These are phyloP conservation scores for Lichtheimia corymbifera DNA, from an alignment of 371 early-diverging fungal genomes.

Conservation along the genomic window DNA sequence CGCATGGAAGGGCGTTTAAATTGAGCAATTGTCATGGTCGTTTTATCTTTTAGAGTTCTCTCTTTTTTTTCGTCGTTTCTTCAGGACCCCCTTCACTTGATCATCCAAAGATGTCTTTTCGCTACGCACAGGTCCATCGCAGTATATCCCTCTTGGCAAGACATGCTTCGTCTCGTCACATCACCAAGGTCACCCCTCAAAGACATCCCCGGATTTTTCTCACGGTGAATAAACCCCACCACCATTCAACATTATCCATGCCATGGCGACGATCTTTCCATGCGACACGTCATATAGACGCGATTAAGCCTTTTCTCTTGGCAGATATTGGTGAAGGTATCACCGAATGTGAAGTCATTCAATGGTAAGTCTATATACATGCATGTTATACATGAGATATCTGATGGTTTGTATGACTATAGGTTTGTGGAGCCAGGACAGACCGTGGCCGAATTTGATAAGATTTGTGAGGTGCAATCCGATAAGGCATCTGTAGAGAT, in stretches of 20 bases:
- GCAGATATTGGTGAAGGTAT: conserved; percentile 99
- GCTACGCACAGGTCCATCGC: no score
- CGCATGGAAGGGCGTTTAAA: neutral
- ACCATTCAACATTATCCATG: no score
- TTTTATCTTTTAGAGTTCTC: neutral
- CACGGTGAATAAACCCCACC: neutral
- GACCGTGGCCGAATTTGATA: conserved; percentile 89
- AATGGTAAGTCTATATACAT: conserved; percentile 72
- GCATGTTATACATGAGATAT: neutral
- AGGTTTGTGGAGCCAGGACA: conserved; percentile 94
- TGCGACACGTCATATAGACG: neutral
- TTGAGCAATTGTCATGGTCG: neutral
- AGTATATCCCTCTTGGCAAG: no score
- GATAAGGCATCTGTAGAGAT: conserved; percentile 99
- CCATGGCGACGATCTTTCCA: conserved; percentile 5
- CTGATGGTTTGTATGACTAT: neutral
- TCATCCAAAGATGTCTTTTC: no score
- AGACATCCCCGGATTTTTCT: conserved; percentile 2
- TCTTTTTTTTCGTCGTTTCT: neutral
- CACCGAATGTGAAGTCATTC: conserved; percentile 94
- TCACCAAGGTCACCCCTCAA: neutral
- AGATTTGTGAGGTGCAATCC: conserved; percentile 95
- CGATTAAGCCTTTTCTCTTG: conserved; percentile 79
- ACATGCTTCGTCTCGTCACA: neutral
- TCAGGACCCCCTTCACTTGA: neutral